Evolutionary conservation across 805 yeast genomes (phyloP).

Genomic region (Candida oleophila): DNA sequence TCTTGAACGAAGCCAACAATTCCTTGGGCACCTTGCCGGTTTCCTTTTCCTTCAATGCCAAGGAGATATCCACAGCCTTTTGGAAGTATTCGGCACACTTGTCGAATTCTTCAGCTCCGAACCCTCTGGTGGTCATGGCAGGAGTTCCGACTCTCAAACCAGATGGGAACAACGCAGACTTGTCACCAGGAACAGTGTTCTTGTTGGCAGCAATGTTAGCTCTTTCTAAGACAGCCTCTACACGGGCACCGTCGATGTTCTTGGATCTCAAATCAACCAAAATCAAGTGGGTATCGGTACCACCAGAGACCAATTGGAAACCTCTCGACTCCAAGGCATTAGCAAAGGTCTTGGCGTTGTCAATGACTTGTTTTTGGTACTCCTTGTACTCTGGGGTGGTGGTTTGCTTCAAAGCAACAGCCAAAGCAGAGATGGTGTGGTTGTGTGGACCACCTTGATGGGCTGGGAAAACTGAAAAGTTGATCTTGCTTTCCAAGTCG

Average conservation of each 20-base stretch:
- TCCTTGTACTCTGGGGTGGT: conserved; percentile 84
- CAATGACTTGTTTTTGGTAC: conserved; percentile 84
- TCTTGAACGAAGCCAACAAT: conserved; percentile 67
- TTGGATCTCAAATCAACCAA: conserved; percentile 84
- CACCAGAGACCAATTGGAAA: conserved; percentile 84
- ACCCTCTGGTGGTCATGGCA: conserved; percentile 97
- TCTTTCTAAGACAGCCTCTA: conserved; percentile 91
- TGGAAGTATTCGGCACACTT: conserved; percentile 80
- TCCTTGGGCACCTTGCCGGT: conserved; percentile 58
- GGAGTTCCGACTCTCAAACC: conserved; percentile 98
- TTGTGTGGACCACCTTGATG: conserved; percentile 99
- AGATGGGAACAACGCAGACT: conserved; percentile 93
- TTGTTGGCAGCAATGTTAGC: conserved; percentile 95
- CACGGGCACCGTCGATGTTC: conserved; percentile 95
- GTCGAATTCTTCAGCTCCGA: conserved; percentile 81
- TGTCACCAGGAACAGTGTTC: conserved; percentile 97
- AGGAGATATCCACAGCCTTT: conserved; percentile 68
- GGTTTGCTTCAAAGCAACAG: conserved; percentile 95
- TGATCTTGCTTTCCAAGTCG: conserved; percentile 92
- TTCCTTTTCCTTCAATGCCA: conserved; percentile 57
- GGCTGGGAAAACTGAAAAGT: conserved; percentile 99
- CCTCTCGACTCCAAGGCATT: conserved; percentile 66
- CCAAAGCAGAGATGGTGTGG: conserved; percentile 97
- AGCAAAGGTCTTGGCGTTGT: conserved; percentile 86
- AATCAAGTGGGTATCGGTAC: conserved; percentile 97